Base-by-base conservation (phyloP, 257 asterid species). In the Scutellaria baicalensis region DNA sequence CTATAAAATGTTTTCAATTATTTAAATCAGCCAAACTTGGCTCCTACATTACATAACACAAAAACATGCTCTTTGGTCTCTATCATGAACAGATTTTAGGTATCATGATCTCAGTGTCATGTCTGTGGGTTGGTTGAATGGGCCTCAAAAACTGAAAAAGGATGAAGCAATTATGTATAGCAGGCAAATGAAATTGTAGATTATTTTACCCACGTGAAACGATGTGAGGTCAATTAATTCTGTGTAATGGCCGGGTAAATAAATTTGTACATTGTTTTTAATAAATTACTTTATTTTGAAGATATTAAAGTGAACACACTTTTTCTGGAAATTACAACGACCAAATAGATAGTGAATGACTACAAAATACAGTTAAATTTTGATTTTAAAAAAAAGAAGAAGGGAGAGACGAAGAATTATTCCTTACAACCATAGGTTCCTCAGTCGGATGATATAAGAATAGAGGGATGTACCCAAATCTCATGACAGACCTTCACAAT, bases 51-150 rank as follows among this genome's bases (percentile, higher is more conserved):
- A 27, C 33, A 27, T 27, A 17, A 31, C 10, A 31, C 11, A 45
- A 10, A 66, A 58, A 74, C 74, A 40, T 51, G 50, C 45, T 56
- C 33, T 45, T 49, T 8, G 8, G 64, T 68, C 55, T 12, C 33
- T 21, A 61, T 67, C 74, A 35, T 8, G 40, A 56, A 47, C 62
- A 21, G 39, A 63, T 35, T 47, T 74, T 69, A 49, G 71, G 43
- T 31, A 65, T 59, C 20, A 74, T 50, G 59, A 63, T 65, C 55
- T 21, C 40, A 42, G 35, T 13, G 9, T 64, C 23, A 9, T 27
- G 33, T 3, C 33, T 5, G 4, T 2, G 3, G 33, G 33, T 27
- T 27, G 33, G 33, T 23, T 23, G 3, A 23, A 27, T 27, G 33
- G 33, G 33, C 33, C 33, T 27, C 31, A 27, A 3, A 27, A 1